Conservation (phyloP, 139 green algal genomes). For the Auxenochlorella pyrenoidosa region DNA sequence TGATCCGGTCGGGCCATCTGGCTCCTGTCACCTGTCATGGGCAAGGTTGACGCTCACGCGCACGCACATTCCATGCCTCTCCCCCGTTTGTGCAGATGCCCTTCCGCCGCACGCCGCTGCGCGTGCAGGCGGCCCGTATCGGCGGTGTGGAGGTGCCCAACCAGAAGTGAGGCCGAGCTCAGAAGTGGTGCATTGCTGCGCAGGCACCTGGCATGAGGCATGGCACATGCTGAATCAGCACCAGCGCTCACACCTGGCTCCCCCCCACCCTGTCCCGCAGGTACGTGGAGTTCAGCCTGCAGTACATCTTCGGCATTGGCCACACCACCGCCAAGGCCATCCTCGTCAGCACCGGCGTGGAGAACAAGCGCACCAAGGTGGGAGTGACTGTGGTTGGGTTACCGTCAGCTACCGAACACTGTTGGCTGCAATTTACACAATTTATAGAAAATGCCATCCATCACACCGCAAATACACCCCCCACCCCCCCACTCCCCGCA, state of each 20-base stretch:
- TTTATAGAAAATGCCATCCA: no score
- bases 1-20: no score
- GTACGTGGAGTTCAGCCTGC: slow-evolving; percentile 91
- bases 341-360: slow-evolving; percentile 82
- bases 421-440: not conserved
- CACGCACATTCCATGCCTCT: not conserved
- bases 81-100: not conserved
- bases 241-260: no score
- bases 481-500: no score
- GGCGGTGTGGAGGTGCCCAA: slow-evolving; percentile 99
- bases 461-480: no score
- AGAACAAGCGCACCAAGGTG: slow-evolving; percentile 94
- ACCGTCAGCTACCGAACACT: not conserved
- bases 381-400: no score
- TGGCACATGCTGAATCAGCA: no score
- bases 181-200: no score
- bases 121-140: slow-evolving; percentile 89
- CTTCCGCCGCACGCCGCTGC: slow-evolving; percentile 62
- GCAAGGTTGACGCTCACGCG: no score
- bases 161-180: slow-evolving; percentile 79
- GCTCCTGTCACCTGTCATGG: no score
- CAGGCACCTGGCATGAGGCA: no score
- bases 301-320: slow-evolving; percentile 98
- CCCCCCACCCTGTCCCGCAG: not conserved
- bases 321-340: slow-evolving; percentile 92